Percentiles rank a stretch among this genome's conserved stretches.
Evolutionary conservation across 208 protist species (phyloP).

Genomic region (Acanthamoeba polyphaga): DNA sequence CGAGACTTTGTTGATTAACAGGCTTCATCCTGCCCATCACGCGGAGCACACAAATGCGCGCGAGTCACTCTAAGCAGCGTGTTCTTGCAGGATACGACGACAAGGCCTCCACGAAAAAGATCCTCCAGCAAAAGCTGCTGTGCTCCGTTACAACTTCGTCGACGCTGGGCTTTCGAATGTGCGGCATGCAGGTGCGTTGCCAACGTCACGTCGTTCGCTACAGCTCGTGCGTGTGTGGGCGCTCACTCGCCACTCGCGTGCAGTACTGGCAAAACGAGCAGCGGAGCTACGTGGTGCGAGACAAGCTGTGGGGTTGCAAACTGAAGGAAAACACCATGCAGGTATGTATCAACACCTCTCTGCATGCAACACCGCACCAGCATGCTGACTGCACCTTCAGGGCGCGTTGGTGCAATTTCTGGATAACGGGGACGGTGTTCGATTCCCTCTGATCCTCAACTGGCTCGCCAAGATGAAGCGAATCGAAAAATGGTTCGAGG

Average conservation of each 20-base stretch:
- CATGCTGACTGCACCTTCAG: neutral
- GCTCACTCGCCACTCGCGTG: neutral
- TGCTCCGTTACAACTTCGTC: constrained; percentile 27
- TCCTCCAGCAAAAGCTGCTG: constrained; percentile 22
- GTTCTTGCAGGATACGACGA: constrained; percentile 8
- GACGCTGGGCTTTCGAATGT: constrained; percentile 29
- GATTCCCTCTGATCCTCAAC: constrained; percentile 9
- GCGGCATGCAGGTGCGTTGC: constrained; percentile 19
- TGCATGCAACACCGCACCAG: neutral
- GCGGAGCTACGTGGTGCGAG: constrained; percentile 24
- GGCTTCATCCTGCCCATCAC: neutral
- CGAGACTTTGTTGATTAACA: neutral
- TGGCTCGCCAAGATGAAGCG: constrained; percentile 34
- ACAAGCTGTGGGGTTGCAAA: constrained; percentile 50
- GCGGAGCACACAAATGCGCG: neutral
- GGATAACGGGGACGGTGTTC: constrained; percentile 38
- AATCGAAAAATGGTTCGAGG: constrained; percentile 64
- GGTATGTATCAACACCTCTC: neutral
- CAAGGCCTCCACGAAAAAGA: constrained; percentile 14
- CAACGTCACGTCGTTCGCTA: neutral
- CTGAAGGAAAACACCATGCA: constrained; percentile 62
- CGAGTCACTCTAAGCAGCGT: too few relatives aligned
- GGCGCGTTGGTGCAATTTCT: constrained; percentile 62
- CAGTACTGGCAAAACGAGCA: constrained; percentile 44
- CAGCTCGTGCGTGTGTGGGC: neutral